Percentiles rank a stretch among this genome's conserved stretches.
These are phyloP conservation scores for Xylaria bambusicola DNA, from an alignment of 495 filamentous ascomycete species.

Conservation along the genomic window DNA sequence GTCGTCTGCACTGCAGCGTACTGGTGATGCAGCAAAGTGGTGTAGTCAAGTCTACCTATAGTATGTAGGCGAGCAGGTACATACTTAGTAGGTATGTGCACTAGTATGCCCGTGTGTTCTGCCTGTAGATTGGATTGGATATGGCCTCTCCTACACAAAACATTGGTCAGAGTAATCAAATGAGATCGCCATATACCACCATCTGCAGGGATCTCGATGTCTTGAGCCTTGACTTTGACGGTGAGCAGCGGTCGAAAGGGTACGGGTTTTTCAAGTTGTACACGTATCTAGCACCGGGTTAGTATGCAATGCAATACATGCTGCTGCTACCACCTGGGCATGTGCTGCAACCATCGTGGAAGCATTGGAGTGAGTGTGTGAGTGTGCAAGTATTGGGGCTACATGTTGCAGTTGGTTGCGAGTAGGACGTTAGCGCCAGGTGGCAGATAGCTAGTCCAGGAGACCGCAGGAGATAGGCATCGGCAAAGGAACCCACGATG, in stretches of 20 bases:
- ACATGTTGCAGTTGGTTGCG: neutral
- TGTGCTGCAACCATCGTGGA: neutral
- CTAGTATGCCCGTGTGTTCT: neutral
- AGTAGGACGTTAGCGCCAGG: no score
- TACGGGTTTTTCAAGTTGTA: slow-evolving; percentile 16
- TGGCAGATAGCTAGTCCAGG: no score
- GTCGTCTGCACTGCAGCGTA: no score
- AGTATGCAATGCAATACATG: slow-evolving; percentile 17
- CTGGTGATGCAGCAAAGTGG: neutral
- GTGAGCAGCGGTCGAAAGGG: slow-evolving; percentile 10
- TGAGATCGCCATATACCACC: slow-evolving; percentile 9
- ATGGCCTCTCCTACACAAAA: neutral
- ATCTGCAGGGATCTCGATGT: slow-evolving; percentile 4
- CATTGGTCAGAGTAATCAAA: neutral
- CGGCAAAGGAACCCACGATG: no score
- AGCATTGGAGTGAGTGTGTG: neutral
- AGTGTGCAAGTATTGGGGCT: neutral
- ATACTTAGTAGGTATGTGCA: no score
- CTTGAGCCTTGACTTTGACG: slow-evolving; percentile 2
- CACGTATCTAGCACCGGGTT: slow-evolving; percentile 12
- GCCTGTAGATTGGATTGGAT: neutral
- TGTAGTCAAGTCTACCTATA: neutral
- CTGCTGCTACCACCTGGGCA: neutral
- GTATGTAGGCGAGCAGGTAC: no score
- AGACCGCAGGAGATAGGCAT: no score